phyloP scores from a whole-genome alignment of 257 asterid species.

The Handroanthus guayacan region DNA sequence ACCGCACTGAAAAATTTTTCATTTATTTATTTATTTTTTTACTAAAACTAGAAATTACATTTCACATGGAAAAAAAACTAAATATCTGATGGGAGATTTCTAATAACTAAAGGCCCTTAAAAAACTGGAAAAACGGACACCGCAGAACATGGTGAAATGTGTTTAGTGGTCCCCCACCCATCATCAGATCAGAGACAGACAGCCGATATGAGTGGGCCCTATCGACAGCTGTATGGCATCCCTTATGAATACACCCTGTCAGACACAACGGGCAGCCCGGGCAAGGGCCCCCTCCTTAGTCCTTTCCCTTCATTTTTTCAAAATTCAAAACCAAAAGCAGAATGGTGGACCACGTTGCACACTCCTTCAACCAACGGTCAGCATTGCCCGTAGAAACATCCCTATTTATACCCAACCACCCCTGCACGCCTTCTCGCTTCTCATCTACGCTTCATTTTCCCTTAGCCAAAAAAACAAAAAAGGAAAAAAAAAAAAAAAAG shows the following conservation, averaged over 20 bases:
- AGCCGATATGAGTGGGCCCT: conserved; percentile 32
- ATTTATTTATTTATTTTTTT: too few species aligned
- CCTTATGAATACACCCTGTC: conserved; percentile 32
- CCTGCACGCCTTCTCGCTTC: not conserved
- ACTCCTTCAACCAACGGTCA: conserved; percentile 42
- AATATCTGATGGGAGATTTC: not conserved
- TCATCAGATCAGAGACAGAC: not conserved
- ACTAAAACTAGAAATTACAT: not conserved
- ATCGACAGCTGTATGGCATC: conserved; percentile 54
- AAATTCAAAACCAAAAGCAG: conserved; percentile 12
- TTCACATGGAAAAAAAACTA: not conserved
- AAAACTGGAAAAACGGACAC: not conserved
- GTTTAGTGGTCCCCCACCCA: conserved; percentile 3
- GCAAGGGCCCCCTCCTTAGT: not conserved
- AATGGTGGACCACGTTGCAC: not conserved
- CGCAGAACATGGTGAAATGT: conserved; percentile 20
- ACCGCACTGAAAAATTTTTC: too few species aligned
- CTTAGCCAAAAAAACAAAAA: not conserved
- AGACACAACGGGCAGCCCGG: conserved; percentile 42
- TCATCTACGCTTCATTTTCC: not conserved
- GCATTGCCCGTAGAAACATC: conserved; percentile 37
- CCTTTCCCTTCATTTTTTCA: not conserved
- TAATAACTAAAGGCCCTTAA: not conserved
- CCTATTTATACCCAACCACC: conserved; percentile 33
- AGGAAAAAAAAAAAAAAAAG: not conserved